Conservation (phyloP, 83 land plant species). For the Picea abies region DNA sequence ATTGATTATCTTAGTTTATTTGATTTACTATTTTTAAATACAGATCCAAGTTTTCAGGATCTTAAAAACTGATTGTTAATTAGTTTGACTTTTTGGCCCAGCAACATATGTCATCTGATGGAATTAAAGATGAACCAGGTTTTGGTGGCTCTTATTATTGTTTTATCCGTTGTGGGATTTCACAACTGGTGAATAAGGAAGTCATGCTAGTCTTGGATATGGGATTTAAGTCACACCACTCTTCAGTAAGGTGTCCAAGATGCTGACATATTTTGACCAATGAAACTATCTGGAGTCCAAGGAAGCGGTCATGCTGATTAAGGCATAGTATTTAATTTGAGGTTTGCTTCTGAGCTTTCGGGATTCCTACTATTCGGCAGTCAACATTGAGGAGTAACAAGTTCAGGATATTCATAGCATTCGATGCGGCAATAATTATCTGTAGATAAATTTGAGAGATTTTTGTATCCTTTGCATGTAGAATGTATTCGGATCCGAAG, state of each 20-base stretch:
- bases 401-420: background rate
- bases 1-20: too few species aligned
- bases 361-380: background rate
- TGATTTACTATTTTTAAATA: too few species aligned
- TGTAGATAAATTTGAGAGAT: slow-evolving; percentile 16
- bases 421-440: slow-evolving; percentile 2
- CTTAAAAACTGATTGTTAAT: too few species aligned
- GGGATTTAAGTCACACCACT: background rate
- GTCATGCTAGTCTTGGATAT: slow-evolving; percentile 7
- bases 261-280: background rate
- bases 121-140: background rate
- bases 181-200: background rate
- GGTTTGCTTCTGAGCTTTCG: background rate
- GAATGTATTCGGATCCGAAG: too few species aligned
- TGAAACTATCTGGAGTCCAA: background rate
- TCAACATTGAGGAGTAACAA: background rate
- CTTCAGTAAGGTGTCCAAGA: background rate
- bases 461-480: slow-evolving; percentile 1
- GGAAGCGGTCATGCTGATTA: background rate
- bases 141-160: too few species aligned
- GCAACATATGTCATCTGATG: too few species aligned
- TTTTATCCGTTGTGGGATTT: background rate
- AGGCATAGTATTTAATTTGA: background rate
- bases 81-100: too few species aligned
- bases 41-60: too few species aligned